Conservation (phyloP, 2,329 filamentous ascomycete species). For the Cytospora paraplurivora region DNA sequence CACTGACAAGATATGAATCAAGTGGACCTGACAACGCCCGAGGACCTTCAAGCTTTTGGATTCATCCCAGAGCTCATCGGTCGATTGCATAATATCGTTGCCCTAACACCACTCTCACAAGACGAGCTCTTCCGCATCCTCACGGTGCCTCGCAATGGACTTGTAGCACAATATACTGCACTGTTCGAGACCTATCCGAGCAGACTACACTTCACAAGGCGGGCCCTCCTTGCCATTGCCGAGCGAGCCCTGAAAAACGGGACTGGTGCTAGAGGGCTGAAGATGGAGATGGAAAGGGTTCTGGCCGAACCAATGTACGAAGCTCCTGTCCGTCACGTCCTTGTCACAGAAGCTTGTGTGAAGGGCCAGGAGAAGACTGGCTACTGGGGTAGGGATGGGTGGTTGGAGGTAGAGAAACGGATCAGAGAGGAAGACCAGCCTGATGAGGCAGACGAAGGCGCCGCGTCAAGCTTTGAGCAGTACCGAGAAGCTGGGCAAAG, state of each 20-base stretch:
- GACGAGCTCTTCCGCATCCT: slow-evolving; percentile 79
- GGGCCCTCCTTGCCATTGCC: slow-evolving; percentile 80
- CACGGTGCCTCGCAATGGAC: slow-evolving; percentile 86
- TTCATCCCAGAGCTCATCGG: slow-evolving; percentile 96
- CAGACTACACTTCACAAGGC: slow-evolving; percentile 79
- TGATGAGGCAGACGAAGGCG: slow-evolving; percentile 14
- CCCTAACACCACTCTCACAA: slow-evolving; percentile 73
- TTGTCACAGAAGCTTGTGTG: slow-evolving; percentile 72
- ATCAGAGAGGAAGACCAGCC: slow-evolving; percentile 63
- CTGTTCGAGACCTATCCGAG: slow-evolving; percentile 81
- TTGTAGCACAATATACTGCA: slow-evolving; percentile 85
- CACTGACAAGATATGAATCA: slow-evolving; percentile 8
- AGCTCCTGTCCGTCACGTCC: slow-evolving; percentile 72
- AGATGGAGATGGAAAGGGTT: slow-evolving; percentile 79
- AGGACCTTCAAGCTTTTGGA: slow-evolving; percentile 80
- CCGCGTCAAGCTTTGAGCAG: slow-evolving; percentile 32
- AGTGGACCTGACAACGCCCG: slow-evolving; percentile 73
- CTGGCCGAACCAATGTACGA: slow-evolving; percentile 82
- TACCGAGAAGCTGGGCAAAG: slow-evolving; percentile 40
- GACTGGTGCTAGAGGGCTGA: slow-evolving; percentile 78
- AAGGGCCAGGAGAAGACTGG: slow-evolving; percentile 59
- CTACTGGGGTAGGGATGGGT: slow-evolving; percentile 71
- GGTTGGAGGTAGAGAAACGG: slow-evolving; percentile 68
- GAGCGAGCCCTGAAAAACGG: slow-evolving; percentile 59
- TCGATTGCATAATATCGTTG: slow-evolving; percentile 87